phyloP scores from a whole-genome alignment of 2,329 filamentous ascomycete species.

The Trichoderma koningii region DNA sequence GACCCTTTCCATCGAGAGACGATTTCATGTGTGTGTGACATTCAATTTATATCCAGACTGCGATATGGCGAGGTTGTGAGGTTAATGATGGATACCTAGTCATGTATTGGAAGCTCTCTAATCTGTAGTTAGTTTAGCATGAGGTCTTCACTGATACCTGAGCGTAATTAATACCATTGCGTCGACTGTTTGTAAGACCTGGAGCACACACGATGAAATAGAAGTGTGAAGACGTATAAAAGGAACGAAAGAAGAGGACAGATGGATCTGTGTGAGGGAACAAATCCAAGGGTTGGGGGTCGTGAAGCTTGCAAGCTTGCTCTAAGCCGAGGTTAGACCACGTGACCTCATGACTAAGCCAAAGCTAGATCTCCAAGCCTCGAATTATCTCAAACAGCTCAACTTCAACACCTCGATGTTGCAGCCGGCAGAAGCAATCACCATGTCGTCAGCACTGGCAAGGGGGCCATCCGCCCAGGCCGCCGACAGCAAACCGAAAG shows the following conservation, averaged over 20 bases:
- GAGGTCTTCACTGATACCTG: not conserved
- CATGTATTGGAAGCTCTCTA: no score
- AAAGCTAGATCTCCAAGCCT: slow-evolving; percentile 7
- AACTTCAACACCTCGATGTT: slow-evolving; percentile 29
- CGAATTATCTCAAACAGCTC: not conserved
- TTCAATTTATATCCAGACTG: no score
- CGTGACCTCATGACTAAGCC: not conserved
- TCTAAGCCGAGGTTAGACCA: not conserved
- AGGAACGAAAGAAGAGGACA: no score
- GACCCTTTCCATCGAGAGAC: no score
- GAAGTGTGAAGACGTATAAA: no score
- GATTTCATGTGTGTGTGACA: no score
- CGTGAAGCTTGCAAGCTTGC: not conserved
- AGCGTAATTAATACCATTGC: not conserved
- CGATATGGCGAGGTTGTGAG: no score
- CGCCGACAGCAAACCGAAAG: slow-evolving; percentile 36
- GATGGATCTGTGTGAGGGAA: not conserved
- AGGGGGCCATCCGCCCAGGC: slow-evolving; percentile 38
- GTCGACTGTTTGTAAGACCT: no score
- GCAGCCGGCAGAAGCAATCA: slow-evolving; percentile 42
- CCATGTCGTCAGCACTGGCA: slow-evolving; percentile 44
- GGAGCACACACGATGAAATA: no score
- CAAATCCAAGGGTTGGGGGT: not conserved
- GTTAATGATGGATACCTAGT: no score
- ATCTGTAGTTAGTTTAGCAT: no score